phyloP scores from a whole-genome alignment of 108 stramenopile genomes.

The Nitzschia palea region DNA sequence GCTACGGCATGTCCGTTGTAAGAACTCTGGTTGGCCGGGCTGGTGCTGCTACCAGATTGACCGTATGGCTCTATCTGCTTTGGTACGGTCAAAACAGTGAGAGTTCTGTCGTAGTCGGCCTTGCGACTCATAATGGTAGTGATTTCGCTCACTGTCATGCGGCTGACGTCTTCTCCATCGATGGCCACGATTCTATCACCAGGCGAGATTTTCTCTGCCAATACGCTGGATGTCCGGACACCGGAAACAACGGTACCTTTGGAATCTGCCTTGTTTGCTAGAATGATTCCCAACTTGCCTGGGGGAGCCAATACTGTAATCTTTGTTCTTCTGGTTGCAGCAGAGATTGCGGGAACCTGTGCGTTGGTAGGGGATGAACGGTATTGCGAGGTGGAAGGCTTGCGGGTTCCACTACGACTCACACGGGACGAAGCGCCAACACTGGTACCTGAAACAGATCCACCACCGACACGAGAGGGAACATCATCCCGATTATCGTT shows the following conservation, averaged over 20 bases:
- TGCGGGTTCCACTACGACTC: constrained; percentile 19
- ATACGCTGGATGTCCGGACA: constrained; percentile 74
- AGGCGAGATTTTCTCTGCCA: constrained; percentile 76
- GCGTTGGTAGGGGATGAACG: not conserved
- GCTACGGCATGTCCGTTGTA: too few relatives aligned
- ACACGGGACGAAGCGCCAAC: constrained; percentile 12
- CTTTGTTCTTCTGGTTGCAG: constrained; percentile 49
- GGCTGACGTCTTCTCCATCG: constrained; percentile 89
- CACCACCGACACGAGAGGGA: constrained; percentile 4
- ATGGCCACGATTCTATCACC: constrained; percentile 88
- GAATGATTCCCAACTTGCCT: constrained; percentile 88
- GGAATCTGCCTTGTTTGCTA: constrained; percentile 87
- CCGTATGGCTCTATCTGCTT: constrained; percentile 13
- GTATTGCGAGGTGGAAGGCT: constrained; percentile 14
- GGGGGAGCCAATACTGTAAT: constrained; percentile 78
- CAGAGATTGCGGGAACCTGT: not conserved
- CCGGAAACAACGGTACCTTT: constrained; percentile 89
- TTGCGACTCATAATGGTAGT: constrained; percentile 89
- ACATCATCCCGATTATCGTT: constrained; percentile 18
- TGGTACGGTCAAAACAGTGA: constrained; percentile 60
- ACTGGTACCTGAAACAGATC: constrained; percentile 19
- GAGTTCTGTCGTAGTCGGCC: constrained; percentile 78
- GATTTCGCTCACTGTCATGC: constrained; percentile 88
- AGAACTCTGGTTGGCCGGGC: too few relatives aligned
- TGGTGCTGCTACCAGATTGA: too few relatives aligned